Conservation (phyloP, 257 asterid genomes). For the Misopates orontium region DNA sequence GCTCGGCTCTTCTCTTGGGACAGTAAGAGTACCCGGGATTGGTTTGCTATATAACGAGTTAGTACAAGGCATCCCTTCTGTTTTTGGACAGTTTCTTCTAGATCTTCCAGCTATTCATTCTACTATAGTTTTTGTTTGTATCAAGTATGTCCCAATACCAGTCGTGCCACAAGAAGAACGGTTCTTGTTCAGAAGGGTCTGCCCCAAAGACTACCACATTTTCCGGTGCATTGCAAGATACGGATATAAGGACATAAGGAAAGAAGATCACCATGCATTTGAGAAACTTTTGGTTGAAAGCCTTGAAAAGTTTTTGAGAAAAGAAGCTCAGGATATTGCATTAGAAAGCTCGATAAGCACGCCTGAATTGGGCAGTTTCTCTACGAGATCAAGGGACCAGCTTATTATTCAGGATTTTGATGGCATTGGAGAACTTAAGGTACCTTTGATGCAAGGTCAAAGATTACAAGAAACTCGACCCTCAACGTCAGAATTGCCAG, state of each 20-base stretch:
- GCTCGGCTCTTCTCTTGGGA: constrained; percentile 80
- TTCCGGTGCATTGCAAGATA: constrained; percentile 92
- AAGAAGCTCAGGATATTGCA: constrained; percentile 77
- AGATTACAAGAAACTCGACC: constrained; percentile 31
- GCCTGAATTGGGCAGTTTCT: constrained; percentile 44
- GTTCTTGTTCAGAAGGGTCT: constrained; percentile 73
- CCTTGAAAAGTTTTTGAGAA: constrained; percentile 70
- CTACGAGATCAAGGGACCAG: constrained; percentile 45
- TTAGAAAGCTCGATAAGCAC: constrained; percentile 44
- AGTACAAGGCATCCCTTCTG: constrained; percentile 88
- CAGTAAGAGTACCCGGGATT: constrained; percentile 84
- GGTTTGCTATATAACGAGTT: constrained; percentile 89
- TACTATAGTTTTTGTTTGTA: constrained; percentile 76
- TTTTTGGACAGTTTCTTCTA: constrained; percentile 70
- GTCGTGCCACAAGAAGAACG: constrained; percentile 91
- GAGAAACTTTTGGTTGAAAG: constrained; percentile 81
- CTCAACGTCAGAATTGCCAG: constrained; percentile 25
- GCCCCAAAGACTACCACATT: constrained; percentile 92
- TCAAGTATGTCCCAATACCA: constrained; percentile 82
- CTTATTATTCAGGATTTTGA: constrained; percentile 36
- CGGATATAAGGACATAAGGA: constrained; percentile 85
- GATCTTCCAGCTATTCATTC: constrained; percentile 96
- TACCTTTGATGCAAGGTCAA: constrained; percentile 58
- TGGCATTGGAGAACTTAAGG: constrained; percentile 43
- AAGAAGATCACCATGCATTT: constrained; percentile 82